A percentile compares a stretch with the other conserved stretches of the same genome.
Evolutionary conservation across 352 stramenopile genomes (phyloP).

Genomic region (Phytophthora rubi): DNA sequence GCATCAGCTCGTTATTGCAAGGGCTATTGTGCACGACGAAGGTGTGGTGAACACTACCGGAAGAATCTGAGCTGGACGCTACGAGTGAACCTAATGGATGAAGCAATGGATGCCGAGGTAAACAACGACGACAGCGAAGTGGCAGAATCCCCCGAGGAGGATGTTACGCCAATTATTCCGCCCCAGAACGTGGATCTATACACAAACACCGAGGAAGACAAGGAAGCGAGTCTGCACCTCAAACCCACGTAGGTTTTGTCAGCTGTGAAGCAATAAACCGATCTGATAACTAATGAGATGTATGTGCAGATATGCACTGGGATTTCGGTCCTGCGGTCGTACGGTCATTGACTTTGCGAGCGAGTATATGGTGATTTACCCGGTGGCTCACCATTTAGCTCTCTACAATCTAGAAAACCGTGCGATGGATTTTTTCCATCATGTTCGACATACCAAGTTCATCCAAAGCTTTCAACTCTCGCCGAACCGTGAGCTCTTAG

Average conservation of each 20-base stretch:
- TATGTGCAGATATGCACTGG: conserved; percentile 51
- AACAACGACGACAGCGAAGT: conserved; percentile 10
- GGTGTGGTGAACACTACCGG: conserved; percentile 4
- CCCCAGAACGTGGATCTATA: not conserved
- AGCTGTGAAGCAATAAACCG: not conserved
- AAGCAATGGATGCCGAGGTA: conserved; percentile 3
- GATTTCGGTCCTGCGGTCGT: conserved; percentile 46
- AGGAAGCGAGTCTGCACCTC: conserved; percentile 45
- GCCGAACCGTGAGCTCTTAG: conserved; percentile 71
- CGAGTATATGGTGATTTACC: conserved; percentile 68
- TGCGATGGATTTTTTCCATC: conserved; percentile 79
- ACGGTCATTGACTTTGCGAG: conserved; percentile 64
- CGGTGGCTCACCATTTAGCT: conserved; percentile 66
- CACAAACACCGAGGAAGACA: conserved; percentile 34
- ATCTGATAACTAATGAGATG: conserved; percentile 2
- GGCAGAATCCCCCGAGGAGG: conserved; percentile 10
- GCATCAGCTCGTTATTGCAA: not conserved
- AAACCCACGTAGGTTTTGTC: conserved; percentile 43
- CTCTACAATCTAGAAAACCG: conserved; percentile 67
- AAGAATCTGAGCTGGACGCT: not conserved
- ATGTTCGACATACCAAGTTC: conserved; percentile 51
- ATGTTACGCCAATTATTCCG: conserved; percentile 9
- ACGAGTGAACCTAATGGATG: conserved; percentile 6
- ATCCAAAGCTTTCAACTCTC: conserved; percentile 77
- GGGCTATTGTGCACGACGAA: conserved; percentile 5